A percentile compares a stretch with the other conserved stretches of the same genome.
Evolutionary conservation across 2,329 filamentous ascomycete genomes (phyloP).

Genomic region (Claviceps paspali): DNA sequence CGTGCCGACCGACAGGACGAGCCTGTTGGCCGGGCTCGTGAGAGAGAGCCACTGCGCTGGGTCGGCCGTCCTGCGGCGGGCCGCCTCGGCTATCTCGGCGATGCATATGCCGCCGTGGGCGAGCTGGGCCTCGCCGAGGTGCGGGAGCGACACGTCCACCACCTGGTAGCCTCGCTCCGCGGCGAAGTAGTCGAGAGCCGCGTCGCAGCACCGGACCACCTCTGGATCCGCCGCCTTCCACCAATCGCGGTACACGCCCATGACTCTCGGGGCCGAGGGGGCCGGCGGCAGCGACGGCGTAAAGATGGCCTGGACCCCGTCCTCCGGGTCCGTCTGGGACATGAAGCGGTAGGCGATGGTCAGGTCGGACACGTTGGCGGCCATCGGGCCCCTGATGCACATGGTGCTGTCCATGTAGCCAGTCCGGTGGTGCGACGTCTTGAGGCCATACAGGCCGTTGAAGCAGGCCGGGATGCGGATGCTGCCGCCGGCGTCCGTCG

Average conservation of each 20-base stretch:
- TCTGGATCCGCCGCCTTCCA: constrained; percentile 36
- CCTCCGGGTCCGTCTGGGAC: constrained; percentile 52
- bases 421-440: constrained; percentile 59
- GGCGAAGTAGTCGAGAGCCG: constrained; percentile 43
- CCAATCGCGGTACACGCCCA: constrained; percentile 53
- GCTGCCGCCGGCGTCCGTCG: constrained; percentile 62
- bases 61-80: constrained; percentile 27
- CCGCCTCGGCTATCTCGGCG: constrained; percentile 44
- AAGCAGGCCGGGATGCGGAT: constrained; percentile 59
- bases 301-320: constrained; percentile 47
- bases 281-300: constrained; percentile 34
- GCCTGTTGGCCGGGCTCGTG: constrained; percentile 51
- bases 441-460: constrained; percentile 71
- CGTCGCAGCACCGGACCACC: constrained; percentile 47
- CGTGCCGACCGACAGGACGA: constrained; percentile 50
- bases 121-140: constrained; percentile 54
- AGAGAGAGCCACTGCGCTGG: constrained; percentile 34
- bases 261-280: constrained; percentile 35
- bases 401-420: constrained; percentile 37
- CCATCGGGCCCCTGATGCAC: constrained; percentile 59
- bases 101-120: constrained; percentile 70
- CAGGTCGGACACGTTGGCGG: constrained; percentile 61
- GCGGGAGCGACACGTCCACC: constrained; percentile 50
- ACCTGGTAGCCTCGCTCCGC: constrained; percentile 31
- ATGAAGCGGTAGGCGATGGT: constrained; percentile 71